A percentile compares a stretch with the other conserved stretches of the same genome.
These are phyloP conservation scores for Orbilia blumenaviensis DNA, from an alignment of 2,329 filamentous ascomycete genomes.

Conservation along the genomic window DNA sequence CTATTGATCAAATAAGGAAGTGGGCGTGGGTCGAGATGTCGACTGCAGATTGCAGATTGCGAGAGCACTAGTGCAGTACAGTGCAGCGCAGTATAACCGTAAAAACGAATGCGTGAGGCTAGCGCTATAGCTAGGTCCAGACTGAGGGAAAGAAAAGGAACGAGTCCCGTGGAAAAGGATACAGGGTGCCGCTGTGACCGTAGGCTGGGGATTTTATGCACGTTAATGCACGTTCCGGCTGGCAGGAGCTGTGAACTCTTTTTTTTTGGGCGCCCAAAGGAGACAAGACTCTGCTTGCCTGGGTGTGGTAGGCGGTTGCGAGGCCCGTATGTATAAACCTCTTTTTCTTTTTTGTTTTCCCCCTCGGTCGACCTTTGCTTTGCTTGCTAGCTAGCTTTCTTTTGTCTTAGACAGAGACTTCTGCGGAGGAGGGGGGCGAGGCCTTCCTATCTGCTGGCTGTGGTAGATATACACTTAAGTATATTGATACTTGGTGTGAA, in stretches of 20 bases:
- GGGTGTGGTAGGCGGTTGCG: constrained; percentile 52
- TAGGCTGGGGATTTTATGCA: constrained; percentile 53
- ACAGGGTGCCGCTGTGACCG: constrained; percentile 53
- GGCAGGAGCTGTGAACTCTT: constrained; percentile 49
- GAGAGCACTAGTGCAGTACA: constrained; percentile 41
- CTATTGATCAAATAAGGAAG: constrained; percentile 46
- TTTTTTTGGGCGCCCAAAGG: constrained; percentile 51
- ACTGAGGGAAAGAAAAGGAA: constrained; percentile 44
- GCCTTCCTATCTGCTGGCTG: background rate
- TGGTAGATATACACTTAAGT: no score
- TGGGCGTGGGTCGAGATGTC: constrained; percentile 49
- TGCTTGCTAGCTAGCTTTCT: no score
- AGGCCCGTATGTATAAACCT: constrained; percentile 34
- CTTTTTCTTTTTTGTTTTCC: constrained; percentile 25
- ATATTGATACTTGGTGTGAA: no score
- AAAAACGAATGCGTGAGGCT: constrained; percentile 43
- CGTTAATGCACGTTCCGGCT: constrained; percentile 55
- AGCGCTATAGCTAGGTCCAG: no score
- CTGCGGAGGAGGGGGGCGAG: background rate
- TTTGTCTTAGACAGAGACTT: constrained; percentile 23
- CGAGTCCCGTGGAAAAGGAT: constrained; percentile 52
- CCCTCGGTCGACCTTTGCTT: background rate
- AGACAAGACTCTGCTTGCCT: constrained; percentile 45
- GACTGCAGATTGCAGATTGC: constrained; percentile 44
- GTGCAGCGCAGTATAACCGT: constrained; percentile 52